Base-by-base conservation (phyloP, 805 yeast species). In the Ogataea methanolica region DNA sequence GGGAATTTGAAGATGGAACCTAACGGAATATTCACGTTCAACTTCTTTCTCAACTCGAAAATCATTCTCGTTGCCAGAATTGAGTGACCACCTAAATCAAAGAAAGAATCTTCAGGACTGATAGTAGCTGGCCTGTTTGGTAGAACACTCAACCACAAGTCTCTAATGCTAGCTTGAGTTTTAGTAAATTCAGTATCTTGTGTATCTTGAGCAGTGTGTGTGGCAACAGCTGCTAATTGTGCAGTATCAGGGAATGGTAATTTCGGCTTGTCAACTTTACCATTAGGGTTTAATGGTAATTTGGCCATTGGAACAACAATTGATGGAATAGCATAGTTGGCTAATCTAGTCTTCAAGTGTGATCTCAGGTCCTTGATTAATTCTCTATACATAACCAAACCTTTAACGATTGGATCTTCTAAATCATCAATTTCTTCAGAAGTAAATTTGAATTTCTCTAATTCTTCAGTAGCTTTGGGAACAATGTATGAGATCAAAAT, bases 51-150 rank as follows among this genome's bases (percentile, higher is more conserved):
- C 57, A 94, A 78, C 56, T 87, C 91, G 60, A 94, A 94, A 51
- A 94, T 92, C 97, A 94, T 90, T 64, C 95, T 80, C 0, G 99
- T 95, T 7, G 98, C 98, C 53, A 94, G 73, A 59, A 94, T 92
- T 1, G 98, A 92, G 68, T 94, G 99, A 2, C 99, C 99, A 49
- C 99, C 99, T 45, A 95, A 72, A 63, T 94, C 99, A 61, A 94
- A 94, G 79, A 94, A 94, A 1, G 96, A 87, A 65, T 94, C 99
- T 2, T 78, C 78, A 33, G 85, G 84, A 31, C 84, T 74, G 39
- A 90, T 76, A 2, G 86, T 70, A 1, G 92, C 85, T 6, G 97
- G 97, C 53, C 80, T 78, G 55, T 82, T 85, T 39, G 98, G 98
- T 56, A 94, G 75, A 12, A 94, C 85, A 23, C 76, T 77, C 44